A percentile compares a stretch with the other conserved stretches of the same genome.
These are phyloP conservation scores for Przewalskia tangutica DNA, from an alignment of 257 asterid genomes.

Conservation along the genomic window DNA sequence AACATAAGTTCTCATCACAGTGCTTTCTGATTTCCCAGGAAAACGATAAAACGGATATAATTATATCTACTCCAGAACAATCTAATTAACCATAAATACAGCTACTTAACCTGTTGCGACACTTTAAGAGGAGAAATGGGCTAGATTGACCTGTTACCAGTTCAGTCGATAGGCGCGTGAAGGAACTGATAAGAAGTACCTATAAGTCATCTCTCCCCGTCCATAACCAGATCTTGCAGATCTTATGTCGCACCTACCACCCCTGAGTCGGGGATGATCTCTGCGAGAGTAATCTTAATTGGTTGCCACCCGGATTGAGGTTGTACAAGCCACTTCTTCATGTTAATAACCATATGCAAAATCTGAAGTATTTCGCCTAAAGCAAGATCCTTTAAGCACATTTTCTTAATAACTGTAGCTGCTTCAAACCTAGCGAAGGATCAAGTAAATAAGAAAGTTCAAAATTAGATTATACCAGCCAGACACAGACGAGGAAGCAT, in stretches of 20 bases:
- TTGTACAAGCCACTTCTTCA: slow-evolving; percentile 61
- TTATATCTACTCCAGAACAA: slow-evolving; percentile 3
- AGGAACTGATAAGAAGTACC: slow-evolving; percentile 10
- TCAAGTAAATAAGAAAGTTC: slow-evolving; percentile 4
- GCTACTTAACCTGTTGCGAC: slow-evolving; percentile 1
- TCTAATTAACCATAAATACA: slow-evolving; percentile 9
- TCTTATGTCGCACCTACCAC: slow-evolving; percentile 52
- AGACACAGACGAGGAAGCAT: neutral
- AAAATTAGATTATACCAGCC: neutral
- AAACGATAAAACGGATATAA: neutral
- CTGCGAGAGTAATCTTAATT: slow-evolving; percentile 57
- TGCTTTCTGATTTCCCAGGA: slow-evolving; percentile 4
- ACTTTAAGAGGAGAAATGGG: slow-evolving; percentile 26
- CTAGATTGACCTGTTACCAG: slow-evolving; percentile 15
- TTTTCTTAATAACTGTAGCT: slow-evolving; percentile 56
- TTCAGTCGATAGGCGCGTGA: slow-evolving; percentile 11
- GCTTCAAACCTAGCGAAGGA: slow-evolving; percentile 76
- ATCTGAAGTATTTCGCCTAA: slow-evolving; percentile 81
- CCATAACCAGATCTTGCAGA: slow-evolving; percentile 16
- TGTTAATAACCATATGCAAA: slow-evolving; percentile 66
- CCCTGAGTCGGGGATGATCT: slow-evolving; percentile 59
- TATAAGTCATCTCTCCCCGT: slow-evolving; percentile 26
- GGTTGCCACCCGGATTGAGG: slow-evolving; percentile 88
- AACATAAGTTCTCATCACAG: neutral
- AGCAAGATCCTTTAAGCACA: slow-evolving; percentile 53